Conservation (phyloP, 1,284 basidiomycete genomes). For the Serendipita sp. region DNA sequence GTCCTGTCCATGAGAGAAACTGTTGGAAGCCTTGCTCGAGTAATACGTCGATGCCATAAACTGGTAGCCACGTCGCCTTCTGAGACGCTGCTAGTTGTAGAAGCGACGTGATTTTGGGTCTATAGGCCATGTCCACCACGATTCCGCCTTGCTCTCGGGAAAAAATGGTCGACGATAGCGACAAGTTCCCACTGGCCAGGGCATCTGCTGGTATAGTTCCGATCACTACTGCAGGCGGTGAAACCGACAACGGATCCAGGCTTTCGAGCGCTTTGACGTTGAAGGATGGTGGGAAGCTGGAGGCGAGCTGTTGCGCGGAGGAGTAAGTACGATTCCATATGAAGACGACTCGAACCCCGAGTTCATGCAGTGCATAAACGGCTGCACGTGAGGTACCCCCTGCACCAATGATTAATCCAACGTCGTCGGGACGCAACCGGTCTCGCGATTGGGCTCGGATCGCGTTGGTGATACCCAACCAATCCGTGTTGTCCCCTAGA, state of each 20-base stretch:
- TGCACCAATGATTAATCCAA: constrained; percentile 76
- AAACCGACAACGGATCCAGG: constrained; percentile 30
- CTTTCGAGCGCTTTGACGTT: constrained; percentile 43
- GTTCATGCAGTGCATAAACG: constrained; percentile 67
- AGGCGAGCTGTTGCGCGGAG: constrained; percentile 57
- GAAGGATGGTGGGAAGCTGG: constrained; percentile 48
- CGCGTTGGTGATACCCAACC: constrained; percentile 66
- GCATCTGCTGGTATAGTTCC: constrained; percentile 76
- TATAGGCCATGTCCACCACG: constrained; percentile 86
- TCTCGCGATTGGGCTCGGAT: constrained; percentile 20
- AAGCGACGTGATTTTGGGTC: constrained; percentile 62
- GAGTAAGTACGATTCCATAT: constrained; percentile 69
- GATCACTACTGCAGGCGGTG: constrained; percentile 57
- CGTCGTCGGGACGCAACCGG: constrained; percentile 19
- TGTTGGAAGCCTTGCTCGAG: constrained; percentile 79
- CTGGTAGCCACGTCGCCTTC: constrained; percentile 48
- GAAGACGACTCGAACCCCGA: constrained; percentile 60
- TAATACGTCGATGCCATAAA: constrained; percentile 71
- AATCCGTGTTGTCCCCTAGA: constrained; percentile 87
- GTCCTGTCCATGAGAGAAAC: constrained; percentile 67
- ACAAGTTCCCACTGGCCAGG: constrained; percentile 34
- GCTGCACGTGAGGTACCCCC: constrained; percentile 89
- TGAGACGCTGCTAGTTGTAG: constrained; percentile 38
- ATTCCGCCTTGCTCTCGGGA: constrained; percentile 34
- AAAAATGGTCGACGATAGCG: constrained; percentile 34